These are phyloP conservation scores for Ochetophila trinervis DNA, from an alignment of 306 rosid genomes.

Conservation along the genomic window DNA sequence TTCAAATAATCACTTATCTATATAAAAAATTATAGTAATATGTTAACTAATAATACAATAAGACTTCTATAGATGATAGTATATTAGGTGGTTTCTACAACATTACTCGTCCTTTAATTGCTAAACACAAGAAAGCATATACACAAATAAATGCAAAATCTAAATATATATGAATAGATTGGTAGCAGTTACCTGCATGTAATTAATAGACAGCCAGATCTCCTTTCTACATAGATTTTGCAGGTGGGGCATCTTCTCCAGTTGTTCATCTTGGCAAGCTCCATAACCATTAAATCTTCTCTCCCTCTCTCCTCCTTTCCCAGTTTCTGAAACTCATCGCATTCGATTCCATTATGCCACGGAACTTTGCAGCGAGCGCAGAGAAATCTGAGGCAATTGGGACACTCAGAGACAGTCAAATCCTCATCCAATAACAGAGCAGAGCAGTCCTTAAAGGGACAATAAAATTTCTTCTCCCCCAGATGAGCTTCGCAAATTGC, in stretches of 20 bases:
- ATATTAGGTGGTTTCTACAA: no score
- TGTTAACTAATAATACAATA: no score
- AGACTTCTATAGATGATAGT: no score
- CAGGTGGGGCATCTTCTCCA: conserved; percentile 62
- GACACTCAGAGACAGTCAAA: conserved; percentile 52
- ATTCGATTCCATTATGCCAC: conserved; percentile 54
- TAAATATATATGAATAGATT: neutral
- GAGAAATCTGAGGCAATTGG: conserved; percentile 47
- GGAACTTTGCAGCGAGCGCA: conserved; percentile 56
- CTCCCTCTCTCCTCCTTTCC: conserved; percentile 18
- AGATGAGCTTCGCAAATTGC: conserved; percentile 44
- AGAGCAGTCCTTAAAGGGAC: conserved; percentile 58
- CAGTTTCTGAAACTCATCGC: conserved; percentile 36
- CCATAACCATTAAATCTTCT: conserved; percentile 48
- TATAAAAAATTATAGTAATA: no score
- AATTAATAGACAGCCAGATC: conserved; percentile 41
- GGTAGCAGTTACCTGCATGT: neutral
- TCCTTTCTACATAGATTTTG: conserved; percentile 48
- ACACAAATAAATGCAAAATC: no score
- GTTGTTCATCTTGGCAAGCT: conserved; percentile 34
- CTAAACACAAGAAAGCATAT: no score
- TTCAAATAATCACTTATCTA: no score
- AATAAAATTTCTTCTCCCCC: conserved; percentile 36
- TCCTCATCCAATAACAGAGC: conserved; percentile 37
- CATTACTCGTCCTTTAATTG: no score